Evolutionary conservation across 495 filamentous ascomycete genomes (phyloP), one percentile per base, ranked within the genome.

Genomic region (Apiosordaria backusii): DNA sequence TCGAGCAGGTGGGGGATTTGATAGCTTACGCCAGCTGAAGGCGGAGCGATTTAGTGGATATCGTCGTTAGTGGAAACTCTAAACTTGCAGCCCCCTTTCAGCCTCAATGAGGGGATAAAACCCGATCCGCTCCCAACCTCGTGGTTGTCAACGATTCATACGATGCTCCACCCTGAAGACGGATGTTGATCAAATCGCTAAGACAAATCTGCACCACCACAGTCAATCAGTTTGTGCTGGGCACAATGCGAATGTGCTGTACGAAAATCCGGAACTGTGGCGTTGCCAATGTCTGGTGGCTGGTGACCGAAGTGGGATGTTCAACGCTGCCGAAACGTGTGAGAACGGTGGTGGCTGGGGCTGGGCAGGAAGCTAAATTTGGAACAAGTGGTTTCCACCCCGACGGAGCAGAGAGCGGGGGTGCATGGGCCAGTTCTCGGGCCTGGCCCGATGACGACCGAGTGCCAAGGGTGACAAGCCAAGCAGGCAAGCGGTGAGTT

Each of bases 371-470:
- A 40, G 27, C 59, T 61, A 61, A 19, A 19, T 27, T 27, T 61
- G 59, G 59, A 61, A 61, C 59, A 45, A 13, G 26, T 6, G 18
- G n/a, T 61, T 61, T 19, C 57, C 59, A 61, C 18, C 25, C 59
- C n/a, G 59, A 61, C 26, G 59, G 59, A 61, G 13, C 59, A 59
- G 29, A 19, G 10, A 61, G 15, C 57, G 23, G 26, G 57, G 18
- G 15, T 27, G 23, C 57, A 60, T 25, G 57, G 24, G 16, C 22
- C 16, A n/a, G 57, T 18, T 18, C n/a, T 59, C 15, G 57, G 57
- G 25, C 16, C 25, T 29, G 57, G 57, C 19, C 21, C 26, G 25
- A 25, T 27, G 19, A 61, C 5, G 27, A 59, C 57, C 25, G 24
- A 24, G 25, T 24, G 57, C 57, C 24, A 27, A 25, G 26, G 45